Base-by-base conservation (phyloP, 768 basidiomycete genomes). In the Amanita molliuscula region DNA sequence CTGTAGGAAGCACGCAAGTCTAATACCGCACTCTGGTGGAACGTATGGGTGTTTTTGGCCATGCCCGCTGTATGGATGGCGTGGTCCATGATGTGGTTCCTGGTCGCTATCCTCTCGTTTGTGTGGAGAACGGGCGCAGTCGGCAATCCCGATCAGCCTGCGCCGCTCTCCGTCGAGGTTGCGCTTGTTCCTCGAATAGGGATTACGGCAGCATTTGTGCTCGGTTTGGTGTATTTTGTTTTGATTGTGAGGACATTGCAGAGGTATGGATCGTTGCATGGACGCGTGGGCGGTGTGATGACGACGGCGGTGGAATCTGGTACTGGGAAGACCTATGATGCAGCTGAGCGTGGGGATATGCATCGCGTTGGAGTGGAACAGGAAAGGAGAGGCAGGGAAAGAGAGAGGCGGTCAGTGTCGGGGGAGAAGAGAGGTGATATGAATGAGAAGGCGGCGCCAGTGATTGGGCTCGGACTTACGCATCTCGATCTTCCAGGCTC, bases 61-160 rank as follows among this genome's bases (percentile, higher is more conserved):
- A 67, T 81, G 69, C 85, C 85, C 0, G 78, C 75, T 0, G 64
- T 85, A 7, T 87, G 82, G 79, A 75, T 86, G 51, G 74, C 82
- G 7, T 88, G 82, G 83, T 79, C 85, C 0, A 81, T 88, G 74
- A 67, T 84, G 4, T 68, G 78, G 47, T 86, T 86, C 62, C 61
- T 82, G 53, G 58, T 71, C 3, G 68, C 81, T 11, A 82, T 88
- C 56, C 67, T 84, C 26, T 72, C 79, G 6, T 88, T 77, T 53
- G 78, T 86, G 42, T 88, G 85, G 85, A 75, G 82, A 42, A 78
- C 78, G 0, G 83, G 81, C 11, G 72, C 77, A 0, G 65, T 66
- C 1, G 33, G 61, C 11, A 75, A 83, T 48, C 54, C 67, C 1
- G 37, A 59, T 1, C 54, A 61, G 36, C 67, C 69, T 1, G 53